Evolutionary conservation across 2,329 filamentous ascomycete species (phyloP).

Genomic region (Sporothrix globosa): DNA sequence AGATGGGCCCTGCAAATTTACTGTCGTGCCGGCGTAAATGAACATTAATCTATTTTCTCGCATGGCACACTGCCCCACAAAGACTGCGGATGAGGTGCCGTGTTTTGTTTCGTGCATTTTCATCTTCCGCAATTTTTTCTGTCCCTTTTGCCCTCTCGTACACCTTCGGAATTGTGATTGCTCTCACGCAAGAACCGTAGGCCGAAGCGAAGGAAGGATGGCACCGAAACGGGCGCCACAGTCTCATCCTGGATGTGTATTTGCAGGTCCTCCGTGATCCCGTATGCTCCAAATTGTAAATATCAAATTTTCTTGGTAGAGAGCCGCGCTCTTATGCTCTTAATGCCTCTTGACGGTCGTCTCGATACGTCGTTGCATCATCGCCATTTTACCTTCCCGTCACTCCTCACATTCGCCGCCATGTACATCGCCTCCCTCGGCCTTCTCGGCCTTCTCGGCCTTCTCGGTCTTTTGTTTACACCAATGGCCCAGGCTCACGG

Average conservation of each 20-base stretch:
- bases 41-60: slow-evolving; percentile 14
- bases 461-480: slow-evolving; percentile 25
- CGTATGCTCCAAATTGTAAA: too few species aligned
- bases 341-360: not conserved
- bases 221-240: too few species aligned
- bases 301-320: too few species aligned
- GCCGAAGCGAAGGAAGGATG: too few species aligned
- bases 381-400: too few species aligned
- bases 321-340: too few species aligned
- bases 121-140: not conserved
- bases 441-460: not conserved
- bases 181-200: too few species aligned
- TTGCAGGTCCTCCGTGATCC: too few species aligned
- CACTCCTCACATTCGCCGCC: not conserved
- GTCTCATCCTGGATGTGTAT: too few species aligned
- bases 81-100: not conserved
- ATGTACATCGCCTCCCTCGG: not conserved
- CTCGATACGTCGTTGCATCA: not conserved
- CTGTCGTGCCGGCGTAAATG: not conserved
- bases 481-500: slow-evolving; percentile 42
- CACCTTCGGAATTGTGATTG: too few species aligned
- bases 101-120: not conserved
- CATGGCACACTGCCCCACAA: slow-evolving; percentile 30
- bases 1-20: not conserved
- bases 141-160: too few species aligned